phyloP scores from a whole-genome alignment of 2,329 filamentous ascomycete species.

The Botrytis porri region DNA sequence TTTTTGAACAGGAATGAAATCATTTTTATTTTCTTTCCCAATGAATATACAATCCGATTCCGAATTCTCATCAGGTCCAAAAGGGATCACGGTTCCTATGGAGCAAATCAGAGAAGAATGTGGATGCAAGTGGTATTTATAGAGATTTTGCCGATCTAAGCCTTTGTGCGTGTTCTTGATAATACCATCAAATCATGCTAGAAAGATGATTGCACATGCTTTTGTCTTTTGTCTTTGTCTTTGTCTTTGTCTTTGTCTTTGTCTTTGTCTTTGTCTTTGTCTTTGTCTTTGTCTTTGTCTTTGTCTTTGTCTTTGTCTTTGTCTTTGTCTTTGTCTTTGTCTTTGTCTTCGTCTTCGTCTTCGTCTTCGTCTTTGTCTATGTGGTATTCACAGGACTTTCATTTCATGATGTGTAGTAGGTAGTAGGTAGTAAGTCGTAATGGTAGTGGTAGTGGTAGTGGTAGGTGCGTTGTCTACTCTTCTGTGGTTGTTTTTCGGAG shows the following conservation, averaged over 20 bases:
- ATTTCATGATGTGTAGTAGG: background rate
- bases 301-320: background rate
- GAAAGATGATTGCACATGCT: background rate
- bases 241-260: background rate
- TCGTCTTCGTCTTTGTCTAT: background rate
- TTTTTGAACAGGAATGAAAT: background rate
- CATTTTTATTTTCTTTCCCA: background rate
- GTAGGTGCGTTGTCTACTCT: background rate
- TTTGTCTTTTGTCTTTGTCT: background rate
- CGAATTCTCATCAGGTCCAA: background rate
- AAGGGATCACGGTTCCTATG: background rate
- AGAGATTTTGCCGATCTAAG: background rate
- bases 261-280: background rate
- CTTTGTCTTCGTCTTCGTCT: too few species aligned
- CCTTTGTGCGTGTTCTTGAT: background rate
- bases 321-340: background rate
- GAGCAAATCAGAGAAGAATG: background rate
- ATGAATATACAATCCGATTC: background rate
- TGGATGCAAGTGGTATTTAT: background rate
- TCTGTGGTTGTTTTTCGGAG: constrained; percentile 7
- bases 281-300: background rate
- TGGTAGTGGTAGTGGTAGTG: background rate
- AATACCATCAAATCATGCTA: background rate
- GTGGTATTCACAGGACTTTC: background rate
- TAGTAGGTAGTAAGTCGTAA: background rate